Evolutionary conservation across 495 filamentous ascomycete genomes (phyloP).

Genomic region (Neohortaea acidophila): DNA sequence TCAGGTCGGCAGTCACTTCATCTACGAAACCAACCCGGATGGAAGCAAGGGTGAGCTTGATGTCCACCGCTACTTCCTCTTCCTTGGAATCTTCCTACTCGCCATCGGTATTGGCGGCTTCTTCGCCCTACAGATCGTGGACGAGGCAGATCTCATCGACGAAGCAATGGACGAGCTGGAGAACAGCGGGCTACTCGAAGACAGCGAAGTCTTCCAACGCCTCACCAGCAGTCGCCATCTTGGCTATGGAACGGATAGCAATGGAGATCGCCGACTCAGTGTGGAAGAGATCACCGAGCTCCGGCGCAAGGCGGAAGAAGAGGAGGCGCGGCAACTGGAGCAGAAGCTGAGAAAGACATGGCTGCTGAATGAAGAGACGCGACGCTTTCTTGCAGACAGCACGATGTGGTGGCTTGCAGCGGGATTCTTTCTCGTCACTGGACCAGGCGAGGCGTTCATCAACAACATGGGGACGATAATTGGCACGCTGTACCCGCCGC

Average conservation of each 20-base stretch:
- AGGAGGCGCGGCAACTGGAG: conserved; percentile 41
- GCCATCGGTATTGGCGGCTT: conserved; percentile 58
- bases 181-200: conserved; percentile 66
- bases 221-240: conserved; percentile 7
- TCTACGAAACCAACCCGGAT: conserved; percentile 48
- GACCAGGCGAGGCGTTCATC: conserved; percentile 89
- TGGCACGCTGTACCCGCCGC: conserved; percentile 59
- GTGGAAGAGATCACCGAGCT: conserved; percentile 35
- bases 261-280: conserved; percentile 27
- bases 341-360: conserved; percentile 63
- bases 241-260: conserved; percentile 41
- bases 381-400: conserved; percentile 63
- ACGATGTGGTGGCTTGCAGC: conserved; percentile 91
- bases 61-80: conserved; percentile 74
- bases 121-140: conserved; percentile 53
- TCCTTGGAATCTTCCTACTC: conserved; percentile 52
- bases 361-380: conserved; percentile 77
- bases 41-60: conserved; percentile 63
- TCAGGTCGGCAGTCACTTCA: conserved; percentile 65
- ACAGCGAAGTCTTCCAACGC: conserved; percentile 44
- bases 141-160: conserved; percentile 62
- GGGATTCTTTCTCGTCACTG: conserved; percentile 87
- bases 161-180: conserved; percentile 72
- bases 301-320: conserved; percentile 30
- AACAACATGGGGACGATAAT: conserved; percentile 94